Base-by-base conservation (phyloP, 768 basidiomycete genomes). In the Galerina marginata region DNA sequence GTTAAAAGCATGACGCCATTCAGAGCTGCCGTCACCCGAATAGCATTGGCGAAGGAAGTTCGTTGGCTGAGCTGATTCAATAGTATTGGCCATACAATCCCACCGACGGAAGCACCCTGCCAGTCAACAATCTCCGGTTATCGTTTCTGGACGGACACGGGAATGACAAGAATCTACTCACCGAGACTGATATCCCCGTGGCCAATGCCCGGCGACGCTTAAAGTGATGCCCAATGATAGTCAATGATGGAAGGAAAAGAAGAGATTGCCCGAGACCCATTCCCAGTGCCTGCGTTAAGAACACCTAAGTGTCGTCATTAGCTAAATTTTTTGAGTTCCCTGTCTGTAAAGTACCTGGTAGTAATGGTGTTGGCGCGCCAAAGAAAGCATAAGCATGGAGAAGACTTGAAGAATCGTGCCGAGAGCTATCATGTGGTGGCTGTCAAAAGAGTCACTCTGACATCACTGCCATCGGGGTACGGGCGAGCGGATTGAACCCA, bases 201-300 rank as follows among this genome's bases (percentile, higher is more conserved):
- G 77, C 73, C 43, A 83, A 67, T 10, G 76, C 73, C 40, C 75
- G 71, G 45, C 73, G 71, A 59, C 64, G 71, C 53, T 71, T 73
- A 67, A 82, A 85, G 65, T 81, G 79, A 50, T 82, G 82, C 3
- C 79, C 73, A n/a, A 81, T 70, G 38, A 83, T 72, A 10, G 75
- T 76, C 46, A 83, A 69, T 3, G 83, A 79, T 1, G 85, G 86
- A 23, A 84, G 67, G 71, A 83, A 85, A 25, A 83, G 71, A 23
- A 84, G 65, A 1, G 83, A 81, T 40, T 79, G 75, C 2, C 81
- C 81, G 7, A 77, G 54, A 2, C 85, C 86, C 72, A 83, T 80
- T n/a, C 82, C 84, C n/a, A 87, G 71, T 4, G 79, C 85, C 70
- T 87, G 85, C 0, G 82, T 72, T 11, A 86, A 72, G 66, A 86